Evolutionary conservation across 1,139 yeast species (phyloP), one percentile per base, ranked within the genome.

Genomic region (Ogataea hybrid): DNA sequence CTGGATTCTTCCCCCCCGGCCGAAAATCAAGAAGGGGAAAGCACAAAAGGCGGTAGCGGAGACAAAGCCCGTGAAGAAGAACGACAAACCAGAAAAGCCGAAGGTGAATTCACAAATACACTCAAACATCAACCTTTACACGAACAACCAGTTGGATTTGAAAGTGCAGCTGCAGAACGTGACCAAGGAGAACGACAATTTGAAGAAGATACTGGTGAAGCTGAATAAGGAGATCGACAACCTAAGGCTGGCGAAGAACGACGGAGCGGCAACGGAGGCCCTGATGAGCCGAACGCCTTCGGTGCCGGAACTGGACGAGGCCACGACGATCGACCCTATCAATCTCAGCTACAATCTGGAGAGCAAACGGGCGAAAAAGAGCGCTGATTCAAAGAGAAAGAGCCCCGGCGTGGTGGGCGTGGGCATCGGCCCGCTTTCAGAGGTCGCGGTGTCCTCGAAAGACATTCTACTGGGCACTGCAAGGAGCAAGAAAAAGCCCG

Each of bases 1-100:
- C 49, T 79, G 85, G 85, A 80, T 79, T 2, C 61, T 79, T 32
- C 85, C 84, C 2, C 84, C 84, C 2, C 62, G 84, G 41, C 84
- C 84, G 2, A 68, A 82, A 41, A 81, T 83, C 0, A 83, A 83
- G 10, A 64, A 83, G 39, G 37, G 36, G 5, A 41, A 31, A 32
- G 29, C 34, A 14, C 42, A 43, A 5, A 38, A 39, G 30, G 21
- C 28, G 10, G 32, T 16, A 10, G 32, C 32, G 8, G 39, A 36
- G 22, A 18, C 39, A 11, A 37, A 20, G 28, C 12, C 21, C 10
- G 27, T 27, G 20, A 37, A 38, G 18, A 33, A 33, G 15, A 21
- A 29, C 20, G 31, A 30, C n/a, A 28, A 33, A 8, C 37, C 37
- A 2, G 38, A 34, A 9, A 51, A 48, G 32, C 47, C 54, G 2